Evolutionary conservation across 306 rosid genomes (phyloP).

Genomic region (Vigna unguiculata): DNA sequence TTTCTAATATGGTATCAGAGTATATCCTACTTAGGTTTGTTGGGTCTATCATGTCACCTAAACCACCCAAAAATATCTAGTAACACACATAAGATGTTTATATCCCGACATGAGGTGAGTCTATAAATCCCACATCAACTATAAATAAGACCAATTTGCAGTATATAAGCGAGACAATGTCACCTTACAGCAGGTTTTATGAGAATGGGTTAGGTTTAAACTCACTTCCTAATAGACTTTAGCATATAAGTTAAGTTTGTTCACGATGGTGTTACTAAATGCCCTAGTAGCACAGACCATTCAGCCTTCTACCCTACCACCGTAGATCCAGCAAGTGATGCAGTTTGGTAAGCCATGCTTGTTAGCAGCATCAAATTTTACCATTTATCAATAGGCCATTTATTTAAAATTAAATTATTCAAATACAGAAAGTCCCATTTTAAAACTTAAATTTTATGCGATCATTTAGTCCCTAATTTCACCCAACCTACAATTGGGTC

Average conservation of each 20-base stretch:
- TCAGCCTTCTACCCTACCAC: background rate
- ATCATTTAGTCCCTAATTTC: background rate
- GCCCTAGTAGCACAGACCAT: background rate
- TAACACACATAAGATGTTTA: too few relatives aligned
- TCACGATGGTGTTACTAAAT: background rate
- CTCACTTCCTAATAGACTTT: background rate
- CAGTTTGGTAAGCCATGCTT: background rate
- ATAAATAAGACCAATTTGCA: too few relatives aligned
- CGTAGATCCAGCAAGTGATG: background rate
- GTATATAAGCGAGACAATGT: too few relatives aligned
- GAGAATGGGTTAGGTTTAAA: too few relatives aligned
- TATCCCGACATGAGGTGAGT: too few relatives aligned
- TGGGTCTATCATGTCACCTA: too few relatives aligned
- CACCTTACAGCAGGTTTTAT: too few relatives aligned
- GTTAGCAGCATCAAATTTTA: background rate
- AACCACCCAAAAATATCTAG: too few relatives aligned
- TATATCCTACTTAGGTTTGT: too few relatives aligned
- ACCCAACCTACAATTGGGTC: background rate
- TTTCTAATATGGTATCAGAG: too few relatives aligned
- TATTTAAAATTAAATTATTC: background rate
- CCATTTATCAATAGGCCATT: background rate
- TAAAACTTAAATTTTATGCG: background rate
- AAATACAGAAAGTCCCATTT: background rate
- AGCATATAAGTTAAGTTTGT: constrained; percentile 13
- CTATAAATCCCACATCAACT: too few relatives aligned